phyloP scores from a whole-genome alignment of 495 filamentous ascomycete species.

The Diplogelasinospora grovesii region DNA sequence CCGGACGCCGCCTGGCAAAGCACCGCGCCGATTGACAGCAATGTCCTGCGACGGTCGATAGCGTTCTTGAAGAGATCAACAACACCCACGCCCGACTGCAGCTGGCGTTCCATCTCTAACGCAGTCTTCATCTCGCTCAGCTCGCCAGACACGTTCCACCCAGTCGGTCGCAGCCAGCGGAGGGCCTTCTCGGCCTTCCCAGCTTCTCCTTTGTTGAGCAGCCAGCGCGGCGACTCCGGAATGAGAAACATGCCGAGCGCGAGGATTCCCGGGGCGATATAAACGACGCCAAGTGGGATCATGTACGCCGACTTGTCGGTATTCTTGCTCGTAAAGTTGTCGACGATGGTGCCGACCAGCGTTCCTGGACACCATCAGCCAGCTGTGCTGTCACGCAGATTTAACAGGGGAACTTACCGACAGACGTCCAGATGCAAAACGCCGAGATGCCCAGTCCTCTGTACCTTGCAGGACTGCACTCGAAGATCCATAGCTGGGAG shows the following conservation, averaged over 20 bases:
- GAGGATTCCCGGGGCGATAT: constrained; percentile 42
- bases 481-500: constrained; percentile 41
- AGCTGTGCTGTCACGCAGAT: too few species aligned
- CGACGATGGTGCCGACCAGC: constrained; percentile 49
- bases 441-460: background rate
- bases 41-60: constrained; percentile 41
- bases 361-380: too few species aligned
- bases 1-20: constrained; percentile 46
- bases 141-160: constrained; percentile 35
- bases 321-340: constrained; percentile 43
- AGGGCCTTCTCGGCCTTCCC: constrained; percentile 29
- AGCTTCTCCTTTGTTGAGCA: constrained; percentile 45
- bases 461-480: background rate
- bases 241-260: constrained; percentile 45
- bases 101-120: constrained; percentile 35
- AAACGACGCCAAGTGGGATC: constrained; percentile 47
- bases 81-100: constrained; percentile 33
- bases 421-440: constrained; percentile 2
- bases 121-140: constrained; percentile 42
- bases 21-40: constrained; percentile 38
- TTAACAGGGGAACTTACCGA: too few species aligned
- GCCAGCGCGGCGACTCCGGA: constrained; percentile 52
- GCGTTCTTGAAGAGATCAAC: constrained; percentile 43
- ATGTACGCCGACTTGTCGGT: constrained; percentile 37
- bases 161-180: constrained; percentile 32